A percentile compares a stretch with the other conserved stretches of the same genome.
Evolutionary conservation across 1,139 yeast species (phyloP).

Genomic region (Saccharomyces pastorianus): DNA sequence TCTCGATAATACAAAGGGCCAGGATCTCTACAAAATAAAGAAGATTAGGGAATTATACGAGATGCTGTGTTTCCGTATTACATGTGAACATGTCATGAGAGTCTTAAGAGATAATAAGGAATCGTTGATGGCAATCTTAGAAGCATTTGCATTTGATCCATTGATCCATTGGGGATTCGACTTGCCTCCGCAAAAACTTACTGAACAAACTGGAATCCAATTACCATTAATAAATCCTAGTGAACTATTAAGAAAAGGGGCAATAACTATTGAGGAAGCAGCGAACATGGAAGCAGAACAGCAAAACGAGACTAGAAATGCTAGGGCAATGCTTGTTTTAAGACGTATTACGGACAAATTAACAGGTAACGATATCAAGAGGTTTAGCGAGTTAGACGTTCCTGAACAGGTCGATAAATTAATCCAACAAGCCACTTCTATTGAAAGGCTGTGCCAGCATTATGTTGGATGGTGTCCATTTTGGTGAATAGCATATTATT

Average conservation of each 20-base stretch:
- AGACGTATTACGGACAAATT: constrained; percentile 87
- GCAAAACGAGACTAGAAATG: constrained; percentile 71
- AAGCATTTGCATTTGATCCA: constrained; percentile 98
- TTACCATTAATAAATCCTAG: constrained; percentile 58
- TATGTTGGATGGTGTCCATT: constrained; percentile 98
- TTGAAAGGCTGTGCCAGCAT: constrained; percentile 92
- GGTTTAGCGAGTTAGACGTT: constrained; percentile 63
- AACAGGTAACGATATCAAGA: constrained; percentile 85
- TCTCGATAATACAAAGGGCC: constrained; percentile 90
- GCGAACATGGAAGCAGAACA: constrained; percentile 63
- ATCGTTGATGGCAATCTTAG: constrained; percentile 93
- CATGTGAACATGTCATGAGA: constrained; percentile 96
- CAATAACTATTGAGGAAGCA: constrained; percentile 71
- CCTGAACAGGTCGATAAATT: constrained; percentile 88
- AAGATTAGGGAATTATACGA: too few species aligned
- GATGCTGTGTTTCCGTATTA: constrained; percentile 91
- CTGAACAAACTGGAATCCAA: constrained; percentile 66
- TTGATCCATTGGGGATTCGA: constrained; percentile 98
- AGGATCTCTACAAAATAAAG: constrained; percentile 90
- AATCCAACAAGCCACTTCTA: constrained; percentile 94
- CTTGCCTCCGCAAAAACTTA: constrained; percentile 72
- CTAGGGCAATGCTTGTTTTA: constrained; percentile 85
- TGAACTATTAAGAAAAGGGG: constrained; percentile 63
- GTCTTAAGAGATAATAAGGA: constrained; percentile 89
- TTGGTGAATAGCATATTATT: constrained; percentile 46